A percentile compares a stretch with the other conserved stretches of the same genome.
These are phyloP conservation scores for Solanum chacoense DNA, from an alignment of 305 asterid genomes.

Conservation along the genomic window DNA sequence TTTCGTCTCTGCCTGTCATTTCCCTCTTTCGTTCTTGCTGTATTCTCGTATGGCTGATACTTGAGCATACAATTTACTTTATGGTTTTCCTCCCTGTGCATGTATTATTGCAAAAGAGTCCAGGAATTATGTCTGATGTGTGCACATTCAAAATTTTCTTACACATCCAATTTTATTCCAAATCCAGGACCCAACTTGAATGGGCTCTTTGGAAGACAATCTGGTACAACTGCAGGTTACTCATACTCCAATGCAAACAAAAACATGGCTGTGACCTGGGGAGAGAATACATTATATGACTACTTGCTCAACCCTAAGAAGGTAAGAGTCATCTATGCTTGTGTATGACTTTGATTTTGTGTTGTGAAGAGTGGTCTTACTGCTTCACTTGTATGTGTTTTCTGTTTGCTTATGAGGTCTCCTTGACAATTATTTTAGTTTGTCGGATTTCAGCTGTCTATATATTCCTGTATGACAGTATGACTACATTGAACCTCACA, in stretches of 20 bases:
- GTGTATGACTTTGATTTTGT: neutral
- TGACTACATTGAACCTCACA: neutral
- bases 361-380: neutral
- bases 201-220: constrained; percentile 87
- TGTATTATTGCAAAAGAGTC: neutral
- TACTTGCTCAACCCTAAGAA: constrained; percentile 92
- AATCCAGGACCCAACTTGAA: constrained; percentile 78
- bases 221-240: constrained; percentile 84
- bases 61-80: neutral
- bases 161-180: neutral
- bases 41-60: no score
- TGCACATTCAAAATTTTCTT: neutral
- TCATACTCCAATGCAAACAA: constrained; percentile 91
- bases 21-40: neutral
- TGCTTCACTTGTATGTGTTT: neutral
- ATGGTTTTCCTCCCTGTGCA: neutral
- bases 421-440: neutral
- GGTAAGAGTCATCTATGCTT: constrained; percentile 21
- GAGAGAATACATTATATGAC: constrained; percentile 67
- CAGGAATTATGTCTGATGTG: neutral
- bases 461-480: neutral
- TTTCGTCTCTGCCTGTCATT: neutral
- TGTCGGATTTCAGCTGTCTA: neutral
- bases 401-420: neutral
- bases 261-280: constrained; percentile 84